Conservation (phyloP, 495 filamentous ascomycete genomes). For the Hypoxylon cercidicola region DNA sequence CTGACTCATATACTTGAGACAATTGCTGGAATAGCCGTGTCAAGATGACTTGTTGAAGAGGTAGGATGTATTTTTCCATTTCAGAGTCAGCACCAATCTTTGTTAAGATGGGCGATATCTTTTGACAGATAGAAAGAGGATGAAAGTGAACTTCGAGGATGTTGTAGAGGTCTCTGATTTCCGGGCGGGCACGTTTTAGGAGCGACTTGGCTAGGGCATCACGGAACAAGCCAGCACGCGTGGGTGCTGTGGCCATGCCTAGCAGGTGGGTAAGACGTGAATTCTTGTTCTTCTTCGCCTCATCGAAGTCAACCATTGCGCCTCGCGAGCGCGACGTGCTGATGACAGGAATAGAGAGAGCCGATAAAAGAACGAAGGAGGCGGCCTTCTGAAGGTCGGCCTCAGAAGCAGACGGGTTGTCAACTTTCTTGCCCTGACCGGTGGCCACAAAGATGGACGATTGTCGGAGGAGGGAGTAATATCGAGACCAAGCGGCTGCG, state of each 20-base stretch:
- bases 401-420: constrained; percentile 89
- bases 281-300: constrained; percentile 99
- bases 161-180: constrained; percentile 96
- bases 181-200: constrained; percentile 86
- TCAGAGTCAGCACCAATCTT: constrained; percentile 95
- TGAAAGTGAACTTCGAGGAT: constrained; percentile 99
- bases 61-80: constrained; percentile 95
- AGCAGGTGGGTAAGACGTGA: constrained; percentile 93
- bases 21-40: constrained; percentile 98
- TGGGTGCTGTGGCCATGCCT: constrained; percentile 89
- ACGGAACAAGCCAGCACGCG: constrained; percentile 90
- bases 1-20: constrained; percentile 98
- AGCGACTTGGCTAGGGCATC: constrained; percentile 95
- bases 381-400: constrained; percentile 85
- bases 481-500: constrained; percentile 94
- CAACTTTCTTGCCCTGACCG: constrained; percentile 88
- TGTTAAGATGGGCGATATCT: constrained; percentile 94
- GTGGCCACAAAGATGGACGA: constrained; percentile 86
- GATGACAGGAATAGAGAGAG: constrained; percentile 96
- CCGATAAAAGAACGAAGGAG: constrained; percentile 95
- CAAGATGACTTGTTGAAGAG: constrained; percentile 97
- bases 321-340: constrained; percentile 96
- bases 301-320: constrained; percentile 94
- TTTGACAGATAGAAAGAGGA: constrained; percentile 97
- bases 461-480: constrained; percentile 94